Percentiles rank a stretch among this genome's conserved stretches.
Evolutionary conservation across 371 early-diverging fungal genomes (phyloP).

Genomic region (Chytridiales sp.): DNA sequence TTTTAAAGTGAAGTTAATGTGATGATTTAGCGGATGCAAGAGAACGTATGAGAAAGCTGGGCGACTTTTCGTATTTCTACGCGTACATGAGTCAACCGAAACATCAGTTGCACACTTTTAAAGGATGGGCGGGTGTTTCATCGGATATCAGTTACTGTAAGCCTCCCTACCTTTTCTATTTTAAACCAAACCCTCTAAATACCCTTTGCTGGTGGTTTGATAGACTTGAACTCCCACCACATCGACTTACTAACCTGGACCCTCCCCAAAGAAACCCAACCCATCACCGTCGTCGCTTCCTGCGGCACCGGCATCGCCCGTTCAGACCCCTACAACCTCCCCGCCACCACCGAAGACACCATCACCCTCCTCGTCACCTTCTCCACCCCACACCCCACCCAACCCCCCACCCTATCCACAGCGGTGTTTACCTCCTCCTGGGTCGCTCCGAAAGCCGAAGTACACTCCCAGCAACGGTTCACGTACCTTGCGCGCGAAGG

Average conservation of each 20-base stretch:
- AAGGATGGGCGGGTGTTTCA: constrained; percentile 51
- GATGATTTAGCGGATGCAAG: constrained; percentile 31
- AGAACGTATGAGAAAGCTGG: constrained; percentile 29
- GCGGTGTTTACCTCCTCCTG: constrained; percentile 56
- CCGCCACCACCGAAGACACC: constrained; percentile 48
- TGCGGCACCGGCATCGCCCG: constrained; percentile 49
- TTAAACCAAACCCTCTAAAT: constrained; percentile 18
- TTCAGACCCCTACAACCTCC: constrained; percentile 35
- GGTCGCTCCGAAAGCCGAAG: constrained; percentile 54
- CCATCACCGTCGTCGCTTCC: constrained; percentile 44
- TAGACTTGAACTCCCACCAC: constrained; percentile 53
- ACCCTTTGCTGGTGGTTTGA: not conserved
- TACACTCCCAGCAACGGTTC: constrained; percentile 57
- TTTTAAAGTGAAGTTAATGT: constrained; percentile 15
- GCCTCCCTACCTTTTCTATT: not conserved
- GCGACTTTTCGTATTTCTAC: constrained; percentile 51
- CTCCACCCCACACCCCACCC: constrained; percentile 20
- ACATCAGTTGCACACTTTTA: constrained; percentile 50
- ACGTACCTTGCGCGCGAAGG: constrained; percentile 48
- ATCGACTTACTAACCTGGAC: constrained; percentile 54
- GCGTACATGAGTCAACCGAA: constrained; percentile 58
- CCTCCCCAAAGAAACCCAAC: constrained; percentile 38
- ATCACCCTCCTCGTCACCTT: constrained; percentile 52
- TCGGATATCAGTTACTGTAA: constrained; percentile 45
- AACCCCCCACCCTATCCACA: constrained; percentile 31